These are phyloP conservation scores for Periconia sp. DNA, from an alignment of 2,329 filamentous ascomycete species.

Conservation along the genomic window DNA sequence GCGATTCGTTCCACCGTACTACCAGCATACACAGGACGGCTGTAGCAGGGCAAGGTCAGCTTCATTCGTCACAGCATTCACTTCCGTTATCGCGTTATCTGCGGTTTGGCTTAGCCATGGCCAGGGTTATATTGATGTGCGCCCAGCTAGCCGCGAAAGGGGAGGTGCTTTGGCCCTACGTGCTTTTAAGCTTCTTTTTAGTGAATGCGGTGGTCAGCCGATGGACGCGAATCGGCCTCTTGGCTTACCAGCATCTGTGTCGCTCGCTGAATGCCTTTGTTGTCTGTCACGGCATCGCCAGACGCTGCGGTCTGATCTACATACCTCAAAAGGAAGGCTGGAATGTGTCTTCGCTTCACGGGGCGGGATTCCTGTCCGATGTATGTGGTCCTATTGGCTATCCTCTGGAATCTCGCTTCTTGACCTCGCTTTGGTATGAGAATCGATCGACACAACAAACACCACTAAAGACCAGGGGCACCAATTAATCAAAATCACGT, in stretches of 20 bases:
- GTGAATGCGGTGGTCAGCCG: slow-evolving; percentile 28
- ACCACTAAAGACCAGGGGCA: background rate
- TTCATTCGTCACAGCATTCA: slow-evolving; percentile 8
- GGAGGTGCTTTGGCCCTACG: slow-evolving; percentile 37
- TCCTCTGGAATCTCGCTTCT: slow-evolving; percentile 8
- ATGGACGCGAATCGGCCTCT: slow-evolving; percentile 11
- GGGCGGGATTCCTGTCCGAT: slow-evolving; percentile 6
- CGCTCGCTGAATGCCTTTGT: slow-evolving; percentile 5
- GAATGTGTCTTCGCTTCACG: slow-evolving; percentile 12
- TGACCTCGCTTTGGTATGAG: slow-evolving; percentile 9
- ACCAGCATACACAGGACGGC: slow-evolving; percentile 5
- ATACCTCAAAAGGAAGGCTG: slow-evolving; percentile 22
- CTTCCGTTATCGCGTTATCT: slow-evolving; percentile 34
- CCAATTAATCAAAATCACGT: slow-evolving; percentile 1
- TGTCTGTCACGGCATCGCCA: slow-evolving; percentile 8
- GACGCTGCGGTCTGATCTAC: slow-evolving; percentile 8
- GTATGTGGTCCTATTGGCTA: slow-evolving; percentile 17
- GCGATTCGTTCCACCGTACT: background rate
- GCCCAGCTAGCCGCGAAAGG: slow-evolving; percentile 29
- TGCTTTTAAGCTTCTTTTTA: slow-evolving; percentile 45
- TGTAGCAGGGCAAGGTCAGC: slow-evolving; percentile 4
- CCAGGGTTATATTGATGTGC: slow-evolving; percentile 37
- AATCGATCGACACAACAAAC: slow-evolving; percentile 13
- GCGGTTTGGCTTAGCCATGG: slow-evolving; percentile 23
- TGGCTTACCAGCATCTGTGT: slow-evolving; percentile 9